Base-by-base conservation (phyloP, 768 basidiomycete genomes). In the Boletus pseudopeckii region DNA sequence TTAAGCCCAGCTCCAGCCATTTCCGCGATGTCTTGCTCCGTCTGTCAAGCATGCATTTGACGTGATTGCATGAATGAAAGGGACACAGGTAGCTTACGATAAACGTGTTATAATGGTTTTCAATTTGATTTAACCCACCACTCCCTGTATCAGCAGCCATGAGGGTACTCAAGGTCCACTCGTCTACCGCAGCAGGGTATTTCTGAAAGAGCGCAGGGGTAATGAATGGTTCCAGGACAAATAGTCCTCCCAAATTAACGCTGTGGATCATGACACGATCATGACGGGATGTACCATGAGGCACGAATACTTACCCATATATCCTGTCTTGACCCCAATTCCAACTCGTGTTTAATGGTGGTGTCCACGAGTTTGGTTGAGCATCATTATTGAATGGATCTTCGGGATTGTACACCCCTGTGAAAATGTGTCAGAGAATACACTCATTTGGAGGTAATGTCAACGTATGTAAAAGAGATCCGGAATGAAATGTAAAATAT, bases 1-100 rank as follows among this genome's bases (percentile, higher is more conserved):
- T 91, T 93, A 45, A 94, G 72, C 4, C 92, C 93, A 28, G 90
- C 92, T 38, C 82, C 88, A 42, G 93, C 91, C 55, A 97, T 95
- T 65, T 85, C 75, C 36, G 92, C 92, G 56, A 95, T 84, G 72
- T 96, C 93, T 72, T 89, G 74, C 67, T 94, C 91, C 50, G 89
- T 94, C 90, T 93, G 68, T 26, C 37, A 41, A 47, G 34, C 42
- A 52, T 36, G 33, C 54, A 24, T 41, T 28, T 8, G 26, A 40
- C 22, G 9, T 50, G 32, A 52, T 46, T 22, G 37, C 7, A 42
- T 38, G 36, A 28, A 45, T 33, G 14, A 51, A 48, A 40, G 47
- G 36, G 30, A 46, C 9, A 10, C 22, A 33, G n/a, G 18, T 20
- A 32, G 75, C 86, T 66, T 64, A 90, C 86, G 60, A 94, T 84